phyloP scores from a whole-genome alignment of 2,329 filamentous ascomycete genomes.

The Camillea tinctor region DNA sequence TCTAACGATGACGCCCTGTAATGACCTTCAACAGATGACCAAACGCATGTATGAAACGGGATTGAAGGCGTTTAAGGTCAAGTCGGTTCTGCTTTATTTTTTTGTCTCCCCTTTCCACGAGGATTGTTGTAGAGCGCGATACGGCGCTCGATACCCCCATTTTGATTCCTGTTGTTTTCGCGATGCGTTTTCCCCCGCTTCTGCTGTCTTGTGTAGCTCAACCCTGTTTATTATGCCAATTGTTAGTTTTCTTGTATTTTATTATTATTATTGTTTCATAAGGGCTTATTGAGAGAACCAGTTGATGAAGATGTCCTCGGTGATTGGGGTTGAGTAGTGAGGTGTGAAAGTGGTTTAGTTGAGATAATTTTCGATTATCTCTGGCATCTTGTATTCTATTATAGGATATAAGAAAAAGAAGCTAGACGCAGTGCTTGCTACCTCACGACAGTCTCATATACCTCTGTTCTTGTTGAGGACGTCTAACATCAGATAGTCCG shows the following conservation, averaged over 20 bases:
- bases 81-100: not conserved
- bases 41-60: not conserved
- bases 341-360: not conserved
- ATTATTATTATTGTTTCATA: not conserved
- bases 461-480: not conserved
- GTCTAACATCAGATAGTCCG: not conserved
- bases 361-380: not conserved
- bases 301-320: not conserved
- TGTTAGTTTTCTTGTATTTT: not conserved
- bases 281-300: not conserved
- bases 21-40: not conserved
- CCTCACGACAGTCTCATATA: not conserved
- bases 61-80: not conserved
- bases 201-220: not conserved
- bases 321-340: not conserved
- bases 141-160: not conserved
- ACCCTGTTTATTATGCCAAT: not conserved
- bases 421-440: no score
- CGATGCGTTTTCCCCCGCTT: not conserved
- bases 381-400: not conserved
- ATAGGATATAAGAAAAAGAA: not conserved
- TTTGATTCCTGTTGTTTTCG: not conserved
- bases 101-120: not conserved
- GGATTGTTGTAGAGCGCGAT: not conserved
- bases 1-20: not conserved